Evolutionary conservation across 345 rosid species (phyloP).

Genomic region (Brassica napus): DNA sequence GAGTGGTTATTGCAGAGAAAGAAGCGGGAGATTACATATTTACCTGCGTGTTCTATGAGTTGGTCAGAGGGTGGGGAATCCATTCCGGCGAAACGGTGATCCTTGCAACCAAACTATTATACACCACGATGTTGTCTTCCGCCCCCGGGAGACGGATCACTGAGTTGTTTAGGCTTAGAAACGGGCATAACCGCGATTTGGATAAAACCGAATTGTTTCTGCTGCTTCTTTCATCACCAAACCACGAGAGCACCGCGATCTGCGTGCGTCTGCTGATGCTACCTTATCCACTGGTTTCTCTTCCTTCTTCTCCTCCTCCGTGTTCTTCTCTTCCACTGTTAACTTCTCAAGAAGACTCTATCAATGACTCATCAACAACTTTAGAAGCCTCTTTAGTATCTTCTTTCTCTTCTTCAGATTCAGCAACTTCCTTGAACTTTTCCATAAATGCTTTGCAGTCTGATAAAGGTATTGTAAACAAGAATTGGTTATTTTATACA

Average conservation of each 20-base stretch:
- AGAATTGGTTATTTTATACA: background rate
- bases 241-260: too few relatives aligned
- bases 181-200: conserved; percentile 27
- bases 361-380: conserved; percentile 40
- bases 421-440: conserved; percentile 69
- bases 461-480: conserved; percentile 21
- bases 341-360: conserved; percentile 57
- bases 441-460: conserved; percentile 86
- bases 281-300: conserved; percentile 33
- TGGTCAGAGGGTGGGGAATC: too few relatives aligned
- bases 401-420: conserved; percentile 58
- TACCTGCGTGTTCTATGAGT: too few relatives aligned
- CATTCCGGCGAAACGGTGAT: too few relatives aligned
- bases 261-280: conserved; percentile 23
- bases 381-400: conserved; percentile 67
- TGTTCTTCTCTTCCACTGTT: conserved; percentile 59
- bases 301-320: conserved; percentile 27
- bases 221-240: background rate
- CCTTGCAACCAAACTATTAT: background rate
- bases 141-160: conserved; percentile 67
- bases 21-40: too few relatives aligned
- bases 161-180: conserved; percentile 40
- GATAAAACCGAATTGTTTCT: conserved; percentile 30
- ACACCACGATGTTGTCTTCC: conserved; percentile 84
- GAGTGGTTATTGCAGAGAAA: too few relatives aligned